Conservation (phyloP, 495 filamentous ascomycete species). For the Tuber melanosporum region DNA sequence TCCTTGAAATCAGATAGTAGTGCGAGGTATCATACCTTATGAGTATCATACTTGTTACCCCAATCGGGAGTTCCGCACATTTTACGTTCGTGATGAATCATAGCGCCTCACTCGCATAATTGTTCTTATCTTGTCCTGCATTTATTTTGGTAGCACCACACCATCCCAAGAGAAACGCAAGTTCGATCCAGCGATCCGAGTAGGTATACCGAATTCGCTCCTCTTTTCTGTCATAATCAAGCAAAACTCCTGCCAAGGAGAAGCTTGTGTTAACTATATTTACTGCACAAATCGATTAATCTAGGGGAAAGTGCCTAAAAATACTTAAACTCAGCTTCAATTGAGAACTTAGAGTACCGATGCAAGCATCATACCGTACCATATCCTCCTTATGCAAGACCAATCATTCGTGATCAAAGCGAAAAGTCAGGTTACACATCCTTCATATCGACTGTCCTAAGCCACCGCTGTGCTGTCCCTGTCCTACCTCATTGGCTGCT, state of each 20-base stretch:
- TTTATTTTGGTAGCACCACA: background rate
- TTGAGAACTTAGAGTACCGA: too few species aligned
- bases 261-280: background rate
- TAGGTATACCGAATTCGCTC: background rate
- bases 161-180: background rate
- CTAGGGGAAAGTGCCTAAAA: background rate
- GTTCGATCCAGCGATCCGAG: background rate
- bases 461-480: background rate
- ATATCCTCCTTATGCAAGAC: too few species aligned
- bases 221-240: background rate
- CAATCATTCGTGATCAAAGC: background rate
- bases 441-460: background rate
- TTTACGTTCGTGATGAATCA: background rate
- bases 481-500: background rate
- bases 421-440: background rate
- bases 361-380: background rate
- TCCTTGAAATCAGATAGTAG: too few species aligned
- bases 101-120: background rate
- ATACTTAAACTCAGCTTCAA: background rate
- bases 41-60: too few species aligned
- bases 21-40: too few species aligned
- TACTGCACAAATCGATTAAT: background rate
- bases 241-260: background rate
- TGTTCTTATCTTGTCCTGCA: background rate
- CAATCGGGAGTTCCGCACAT: background rate